Evolutionary conservation across 805 yeast species (phyloP).

Genomic region (Schizosaccharomyces lindneri): DNA sequence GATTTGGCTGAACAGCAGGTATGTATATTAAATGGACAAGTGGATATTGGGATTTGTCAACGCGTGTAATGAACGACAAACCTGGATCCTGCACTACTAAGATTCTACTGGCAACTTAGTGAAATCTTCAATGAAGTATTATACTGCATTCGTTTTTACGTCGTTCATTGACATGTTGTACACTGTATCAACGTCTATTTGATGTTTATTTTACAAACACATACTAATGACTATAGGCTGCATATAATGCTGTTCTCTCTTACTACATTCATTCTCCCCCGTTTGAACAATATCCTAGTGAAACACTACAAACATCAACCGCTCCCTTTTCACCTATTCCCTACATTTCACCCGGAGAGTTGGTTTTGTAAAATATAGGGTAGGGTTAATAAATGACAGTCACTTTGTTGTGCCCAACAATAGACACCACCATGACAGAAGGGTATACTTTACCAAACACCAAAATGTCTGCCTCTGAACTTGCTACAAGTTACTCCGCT

Average conservation of each 20-base stretch:
- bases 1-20: constrained; percentile 43
- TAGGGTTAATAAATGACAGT: background rate
- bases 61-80: too few species aligned
- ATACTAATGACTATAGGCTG: background rate
- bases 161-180: too few species aligned
- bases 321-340: background rate
- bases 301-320: background rate
- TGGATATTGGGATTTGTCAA: too few species aligned
- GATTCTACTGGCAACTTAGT: too few species aligned
- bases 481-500: constrained; percentile 85
- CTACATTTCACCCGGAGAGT: background rate
- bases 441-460: background rate
- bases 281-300: background rate
- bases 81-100: too few species aligned
- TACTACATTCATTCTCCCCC: background rate
- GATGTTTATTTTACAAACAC: background rate
- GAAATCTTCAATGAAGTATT: too few species aligned
- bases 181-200: background rate
- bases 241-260: background rate
- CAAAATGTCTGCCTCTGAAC: constrained; percentile 52
- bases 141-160: too few species aligned
- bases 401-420: background rate
- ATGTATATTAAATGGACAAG: background rate
- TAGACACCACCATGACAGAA: background rate
- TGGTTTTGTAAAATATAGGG: background rate